These are phyloP conservation scores for Russula ochroleuca DNA, from an alignment of 768 basidiomycete species.

Conservation along the genomic window DNA sequence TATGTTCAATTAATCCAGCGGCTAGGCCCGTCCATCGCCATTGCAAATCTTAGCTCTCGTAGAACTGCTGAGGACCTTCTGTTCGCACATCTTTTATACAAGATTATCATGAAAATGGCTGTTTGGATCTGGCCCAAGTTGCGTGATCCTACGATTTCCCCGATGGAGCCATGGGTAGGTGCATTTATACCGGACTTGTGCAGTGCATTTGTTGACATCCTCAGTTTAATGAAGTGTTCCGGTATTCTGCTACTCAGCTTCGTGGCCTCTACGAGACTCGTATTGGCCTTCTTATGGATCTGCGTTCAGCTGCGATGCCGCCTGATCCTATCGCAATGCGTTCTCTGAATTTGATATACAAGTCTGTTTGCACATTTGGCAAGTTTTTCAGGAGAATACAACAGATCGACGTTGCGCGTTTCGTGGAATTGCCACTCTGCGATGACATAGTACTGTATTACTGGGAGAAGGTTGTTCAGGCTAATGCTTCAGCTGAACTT, in stretches of 20 bases:
- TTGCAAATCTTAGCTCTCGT: slow-evolving; percentile 37
- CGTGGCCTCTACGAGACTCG: slow-evolving; percentile 55
- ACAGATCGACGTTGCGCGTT: slow-evolving; percentile 53
- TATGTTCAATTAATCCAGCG: slow-evolving; percentile 53
- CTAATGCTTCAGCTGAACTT: slow-evolving; percentile 50
- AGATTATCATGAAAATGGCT: slow-evolving; percentile 65
- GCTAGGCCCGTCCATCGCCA: slow-evolving; percentile 35
- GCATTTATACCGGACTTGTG: neutral
- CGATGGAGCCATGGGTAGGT: slow-evolving; percentile 53
- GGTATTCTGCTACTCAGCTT: slow-evolving; percentile 53
- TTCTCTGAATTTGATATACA: slow-evolving; percentile 56
- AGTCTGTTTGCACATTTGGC: slow-evolving; percentile 67
- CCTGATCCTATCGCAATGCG: slow-evolving; percentile 40
- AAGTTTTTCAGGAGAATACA: slow-evolving; percentile 78
- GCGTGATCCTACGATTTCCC: slow-evolving; percentile 35
- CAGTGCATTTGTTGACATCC: slow-evolving; percentile 11
- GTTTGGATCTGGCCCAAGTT: slow-evolving; percentile 60
- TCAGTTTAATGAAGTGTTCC: slow-evolving; percentile 62
- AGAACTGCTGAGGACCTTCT: slow-evolving; percentile 45
- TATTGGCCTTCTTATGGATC: slow-evolving; percentile 45
- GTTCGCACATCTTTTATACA: slow-evolving; percentile 67
- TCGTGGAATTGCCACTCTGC: slow-evolving; percentile 59
- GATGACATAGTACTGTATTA: slow-evolving; percentile 70
- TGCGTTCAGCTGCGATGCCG: slow-evolving; percentile 37
- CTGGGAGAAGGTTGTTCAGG: slow-evolving; percentile 74